Evolutionary conservation across 306 rosid genomes (phyloP).

Genomic region (Astragalus membranaceus): DNA sequence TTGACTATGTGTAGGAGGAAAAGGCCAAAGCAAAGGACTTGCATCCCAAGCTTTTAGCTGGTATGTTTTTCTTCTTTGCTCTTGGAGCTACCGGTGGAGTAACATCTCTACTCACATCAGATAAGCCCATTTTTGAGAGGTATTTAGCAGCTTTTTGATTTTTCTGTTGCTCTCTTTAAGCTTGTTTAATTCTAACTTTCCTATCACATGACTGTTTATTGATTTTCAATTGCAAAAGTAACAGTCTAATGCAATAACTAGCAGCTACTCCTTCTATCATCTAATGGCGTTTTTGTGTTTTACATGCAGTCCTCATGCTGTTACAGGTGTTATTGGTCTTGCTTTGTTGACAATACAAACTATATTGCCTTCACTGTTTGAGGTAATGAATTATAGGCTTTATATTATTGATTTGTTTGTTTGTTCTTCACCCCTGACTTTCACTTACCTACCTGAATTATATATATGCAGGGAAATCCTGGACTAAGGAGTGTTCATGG

Average conservation of each 20-base stretch:
- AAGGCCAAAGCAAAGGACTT: conserved; percentile 89
- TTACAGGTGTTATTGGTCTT: conserved; percentile 77
- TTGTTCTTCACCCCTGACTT: not conserved
- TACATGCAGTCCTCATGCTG: conserved; percentile 71
- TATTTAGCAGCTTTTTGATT: not conserved
- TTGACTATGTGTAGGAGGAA: conserved; percentile 48
- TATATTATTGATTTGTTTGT: not conserved
- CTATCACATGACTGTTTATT: not conserved
- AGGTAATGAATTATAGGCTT: conserved; percentile 38
- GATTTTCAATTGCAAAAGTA: not conserved
- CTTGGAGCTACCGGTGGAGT: conserved; percentile 93
- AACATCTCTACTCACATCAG: conserved; percentile 78
- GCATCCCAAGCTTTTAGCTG: conserved; percentile 91
- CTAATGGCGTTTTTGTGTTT: not conserved
- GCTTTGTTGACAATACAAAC: conserved; percentile 78
- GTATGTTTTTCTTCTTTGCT: conserved; percentile 94
- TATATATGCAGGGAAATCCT: conserved; percentile 60
- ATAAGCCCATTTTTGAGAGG: conserved; percentile 85
- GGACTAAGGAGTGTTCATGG: conserved; percentile 74
- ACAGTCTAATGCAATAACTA: not conserved
- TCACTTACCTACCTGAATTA: not conserved
- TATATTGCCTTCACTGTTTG: conserved; percentile 64
- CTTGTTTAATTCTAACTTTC: not conserved
- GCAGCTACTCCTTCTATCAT: not conserved
- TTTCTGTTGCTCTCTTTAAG: not conserved